These are phyloP conservation scores for Trichocladium uniseriatum DNA, from an alignment of 495 filamentous ascomycete species.

Conservation along the genomic window DNA sequence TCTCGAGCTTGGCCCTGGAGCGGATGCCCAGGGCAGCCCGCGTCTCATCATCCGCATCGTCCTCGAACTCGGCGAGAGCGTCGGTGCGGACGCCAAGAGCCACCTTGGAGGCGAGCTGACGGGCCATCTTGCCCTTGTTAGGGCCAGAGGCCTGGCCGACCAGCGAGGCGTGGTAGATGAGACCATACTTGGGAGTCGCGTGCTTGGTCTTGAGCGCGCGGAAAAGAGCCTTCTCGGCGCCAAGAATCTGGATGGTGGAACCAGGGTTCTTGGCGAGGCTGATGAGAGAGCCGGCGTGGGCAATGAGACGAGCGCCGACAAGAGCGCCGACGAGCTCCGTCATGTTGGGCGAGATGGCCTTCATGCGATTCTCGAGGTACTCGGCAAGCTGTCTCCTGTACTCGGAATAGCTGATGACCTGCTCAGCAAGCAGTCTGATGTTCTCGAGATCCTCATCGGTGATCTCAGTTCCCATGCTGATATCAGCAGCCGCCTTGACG, in stretches of 20 bases:
- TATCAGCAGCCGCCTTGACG: constrained; percentile 88
- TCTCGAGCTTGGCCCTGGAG: constrained; percentile 70
- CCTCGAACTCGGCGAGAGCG: constrained; percentile 69
- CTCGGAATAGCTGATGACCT: constrained; percentile 83
- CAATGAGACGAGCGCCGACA: constrained; percentile 89
- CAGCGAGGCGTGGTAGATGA: constrained; percentile 96
- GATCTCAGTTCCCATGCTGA: constrained; percentile 98
- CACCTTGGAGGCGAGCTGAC: constrained; percentile 88
- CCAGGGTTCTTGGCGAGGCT: constrained; percentile 94
- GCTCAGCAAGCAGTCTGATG: constrained; percentile 81
- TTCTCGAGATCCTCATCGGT: constrained; percentile 79
- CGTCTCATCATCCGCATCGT: constrained; percentile 76
- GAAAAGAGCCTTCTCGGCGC: constrained; percentile 98
- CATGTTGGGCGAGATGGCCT: constrained; percentile 91
- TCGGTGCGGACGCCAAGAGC: constrained; percentile 90
- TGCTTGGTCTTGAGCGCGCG: constrained; percentile 98
- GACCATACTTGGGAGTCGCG: constrained; percentile 97
- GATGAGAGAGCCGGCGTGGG: constrained; percentile 90
- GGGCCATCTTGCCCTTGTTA: constrained; percentile 99
- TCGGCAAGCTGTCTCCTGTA: constrained; percentile 79
- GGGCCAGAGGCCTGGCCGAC: constrained; percentile 92
- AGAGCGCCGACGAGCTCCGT: constrained; percentile 90
- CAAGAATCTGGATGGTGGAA: constrained; percentile 93
- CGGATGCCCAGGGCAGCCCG: constrained; percentile 65
- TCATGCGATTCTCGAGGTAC: constrained; percentile 90